phyloP scores from a whole-genome alignment of 805 yeast species.

The Saccharomycopsis fibuligera region DNA sequence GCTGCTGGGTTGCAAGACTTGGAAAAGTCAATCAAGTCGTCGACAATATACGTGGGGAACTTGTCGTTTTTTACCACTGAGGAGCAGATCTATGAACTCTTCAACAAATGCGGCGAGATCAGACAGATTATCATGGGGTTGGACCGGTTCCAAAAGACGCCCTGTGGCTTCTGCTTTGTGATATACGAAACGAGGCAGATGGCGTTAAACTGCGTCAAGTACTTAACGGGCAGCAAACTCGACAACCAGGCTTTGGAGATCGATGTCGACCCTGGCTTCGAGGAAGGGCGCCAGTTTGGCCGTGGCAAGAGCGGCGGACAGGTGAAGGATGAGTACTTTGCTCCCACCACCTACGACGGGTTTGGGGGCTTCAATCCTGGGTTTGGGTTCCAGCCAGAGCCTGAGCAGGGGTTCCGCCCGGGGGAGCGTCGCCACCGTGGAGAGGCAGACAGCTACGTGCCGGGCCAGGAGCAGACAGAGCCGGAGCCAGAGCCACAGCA shows the following conservation, averaged over 20 bases:
- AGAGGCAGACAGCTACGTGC: neutral
- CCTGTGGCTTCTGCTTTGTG: conserved; percentile 95
- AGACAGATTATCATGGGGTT: conserved; percentile 88
- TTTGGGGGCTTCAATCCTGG: neutral
- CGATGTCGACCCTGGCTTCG: conserved; percentile 94
- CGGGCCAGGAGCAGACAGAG: too few relatives aligned
- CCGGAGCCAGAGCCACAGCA: too few relatives aligned
- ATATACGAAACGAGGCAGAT: conserved; percentile 63
- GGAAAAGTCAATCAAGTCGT: conserved; percentile 55
- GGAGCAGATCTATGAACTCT: conserved; percentile 86
- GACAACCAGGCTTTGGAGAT: conserved; percentile 79
- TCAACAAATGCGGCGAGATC: conserved; percentile 74
- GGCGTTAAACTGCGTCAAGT: conserved; percentile 78
- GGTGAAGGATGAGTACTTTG: conserved; percentile 56
- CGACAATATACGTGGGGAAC: conserved; percentile 88
- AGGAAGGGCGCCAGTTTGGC: conserved; percentile 93
- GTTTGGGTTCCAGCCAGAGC: neutral
- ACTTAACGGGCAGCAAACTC: conserved; percentile 70
- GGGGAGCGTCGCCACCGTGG: neutral
- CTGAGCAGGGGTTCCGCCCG: neutral
- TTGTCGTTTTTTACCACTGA: conserved; percentile 87
- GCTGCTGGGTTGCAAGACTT: conserved; percentile 53
- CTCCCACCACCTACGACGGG: neutral
- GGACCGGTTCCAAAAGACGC: conserved; percentile 83
- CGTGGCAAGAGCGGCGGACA: conserved; percentile 93